A percentile compares a stretch with the other conserved stretches of the same genome.
Conservation (phyloP, 2,329 filamentous ascomycete genomes). For the Talaromyces sp. region DNA sequence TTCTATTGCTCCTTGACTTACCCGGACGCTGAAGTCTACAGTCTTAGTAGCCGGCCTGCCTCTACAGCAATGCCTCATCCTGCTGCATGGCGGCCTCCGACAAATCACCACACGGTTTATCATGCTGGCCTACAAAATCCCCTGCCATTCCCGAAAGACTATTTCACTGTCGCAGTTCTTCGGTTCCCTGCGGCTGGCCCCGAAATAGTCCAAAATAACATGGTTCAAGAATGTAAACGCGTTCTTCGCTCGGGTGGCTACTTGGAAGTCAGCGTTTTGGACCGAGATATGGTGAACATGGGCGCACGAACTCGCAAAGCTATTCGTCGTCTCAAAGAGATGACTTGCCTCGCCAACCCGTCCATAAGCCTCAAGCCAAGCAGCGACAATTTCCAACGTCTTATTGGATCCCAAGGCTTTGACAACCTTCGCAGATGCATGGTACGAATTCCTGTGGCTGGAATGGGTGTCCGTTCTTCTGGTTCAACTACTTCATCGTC, state of each 20-base stretch:
- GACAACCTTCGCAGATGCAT: conserved; percentile 54
- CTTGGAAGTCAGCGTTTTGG: conserved; percentile 52
- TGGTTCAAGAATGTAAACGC: conserved; percentile 52
- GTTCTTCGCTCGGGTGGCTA: conserved; percentile 54
- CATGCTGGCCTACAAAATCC: conserved; percentile 43
- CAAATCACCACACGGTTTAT: conserved; percentile 48
- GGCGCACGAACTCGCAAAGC: conserved; percentile 50
- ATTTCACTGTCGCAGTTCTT: conserved; percentile 50
- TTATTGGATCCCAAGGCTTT: conserved; percentile 50
- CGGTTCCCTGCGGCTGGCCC: conserved; percentile 51
- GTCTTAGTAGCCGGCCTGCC: conserved; percentile 40
- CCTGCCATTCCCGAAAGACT: conserved; percentile 52
- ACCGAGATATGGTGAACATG: conserved; percentile 56
- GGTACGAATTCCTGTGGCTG: conserved; percentile 52
- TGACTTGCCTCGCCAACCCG: conserved; percentile 45
- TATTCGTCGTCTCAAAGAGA: conserved; percentile 49
- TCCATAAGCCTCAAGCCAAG: conserved; percentile 51
- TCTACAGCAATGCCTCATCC: conserved; percentile 39
- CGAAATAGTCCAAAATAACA: conserved; percentile 46
- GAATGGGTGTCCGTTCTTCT: conserved; percentile 45
- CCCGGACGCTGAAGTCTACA: conserved; percentile 49
- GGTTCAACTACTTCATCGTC: conserved; percentile 46
- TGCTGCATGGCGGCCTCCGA: conserved; percentile 46
- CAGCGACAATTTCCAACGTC: conserved; percentile 51
- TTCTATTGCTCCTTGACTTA: conserved; percentile 56